Percentiles rank a stretch among this genome's conserved stretches.
Evolutionary conservation across 441 rosid species (phyloP).

Genomic region (Syzygium malaccense): DNA sequence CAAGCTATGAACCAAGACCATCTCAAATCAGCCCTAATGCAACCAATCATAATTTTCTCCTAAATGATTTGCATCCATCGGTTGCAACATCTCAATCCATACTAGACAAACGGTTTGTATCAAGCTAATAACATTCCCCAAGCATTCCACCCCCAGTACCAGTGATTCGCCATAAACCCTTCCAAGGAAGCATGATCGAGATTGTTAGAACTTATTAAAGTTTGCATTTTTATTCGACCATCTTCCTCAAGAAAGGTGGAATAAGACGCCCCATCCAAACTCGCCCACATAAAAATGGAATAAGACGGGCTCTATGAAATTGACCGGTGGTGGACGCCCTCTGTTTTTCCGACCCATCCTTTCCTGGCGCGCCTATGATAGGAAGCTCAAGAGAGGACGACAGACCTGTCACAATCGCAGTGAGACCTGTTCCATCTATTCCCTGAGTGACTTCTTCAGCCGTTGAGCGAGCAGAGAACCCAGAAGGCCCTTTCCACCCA

Average conservation of each 20-base stretch:
- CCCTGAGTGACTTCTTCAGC: conserved; percentile 51
- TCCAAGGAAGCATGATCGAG: background rate
- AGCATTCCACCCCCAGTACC: background rate
- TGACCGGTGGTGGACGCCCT: no score
- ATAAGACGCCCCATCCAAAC: background rate
- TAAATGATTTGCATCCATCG: background rate
- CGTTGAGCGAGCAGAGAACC: conserved; percentile 50
- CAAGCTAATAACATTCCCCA: background rate
- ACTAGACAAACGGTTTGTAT: background rate
- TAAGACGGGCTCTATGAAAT: no score
- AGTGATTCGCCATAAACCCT: background rate
- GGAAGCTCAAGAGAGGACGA: background rate
- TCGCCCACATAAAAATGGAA: no score
- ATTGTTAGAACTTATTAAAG: background rate
- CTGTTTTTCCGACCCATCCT: no score
- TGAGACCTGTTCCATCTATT: conserved; percentile 48
- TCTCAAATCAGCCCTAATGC: background rate
- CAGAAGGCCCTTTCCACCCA: conserved; percentile 48
- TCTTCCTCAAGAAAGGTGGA: background rate
- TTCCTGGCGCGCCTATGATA: no score
- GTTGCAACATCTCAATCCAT: background rate
- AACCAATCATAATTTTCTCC: background rate
- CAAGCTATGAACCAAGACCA: background rate
- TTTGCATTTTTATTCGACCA: background rate
- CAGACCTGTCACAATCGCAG: conserved; percentile 49